Percentiles rank a stretch among this genome's conserved stretches.
phyloP scores from a whole-genome alignment of 768 basidiomycete genomes.

The Mrakia hoshinonis region DNA sequence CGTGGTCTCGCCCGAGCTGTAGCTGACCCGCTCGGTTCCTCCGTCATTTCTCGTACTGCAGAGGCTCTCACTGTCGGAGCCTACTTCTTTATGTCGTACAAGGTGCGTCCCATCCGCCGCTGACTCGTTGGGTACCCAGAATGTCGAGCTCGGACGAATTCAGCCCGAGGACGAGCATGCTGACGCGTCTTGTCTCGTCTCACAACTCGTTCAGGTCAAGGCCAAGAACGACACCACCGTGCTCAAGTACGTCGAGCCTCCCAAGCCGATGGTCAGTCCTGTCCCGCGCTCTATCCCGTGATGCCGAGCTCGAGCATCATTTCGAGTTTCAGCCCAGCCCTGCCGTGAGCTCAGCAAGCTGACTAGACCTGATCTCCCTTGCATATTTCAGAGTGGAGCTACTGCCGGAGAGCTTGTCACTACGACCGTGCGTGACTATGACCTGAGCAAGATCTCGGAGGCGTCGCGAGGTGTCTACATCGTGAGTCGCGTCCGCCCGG shows the following conservation, averaged over 20 bases:
- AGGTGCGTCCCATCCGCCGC: conserved; percentile 10
- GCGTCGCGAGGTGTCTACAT: conserved; percentile 43
- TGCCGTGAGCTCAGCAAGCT: not conserved
- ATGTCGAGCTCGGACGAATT: not conserved
- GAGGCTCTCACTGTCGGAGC: conserved; percentile 26
- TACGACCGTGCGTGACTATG: conserved; percentile 91
- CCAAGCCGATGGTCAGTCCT: conserved; percentile 21
- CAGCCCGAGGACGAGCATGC: not conserved
- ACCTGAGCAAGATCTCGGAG: conserved; percentile 77
- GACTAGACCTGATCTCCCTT: not conserved
- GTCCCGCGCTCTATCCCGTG: not conserved
- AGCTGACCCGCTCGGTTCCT: no score
- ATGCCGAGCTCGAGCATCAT: not conserved
- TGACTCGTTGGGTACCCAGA: no score
- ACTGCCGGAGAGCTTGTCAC: conserved; percentile 62
- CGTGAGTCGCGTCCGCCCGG: conserved; percentile 37
- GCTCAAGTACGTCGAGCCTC: conserved; percentile 75
- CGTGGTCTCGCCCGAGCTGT: not conserved
- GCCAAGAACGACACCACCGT: conserved; percentile 91
- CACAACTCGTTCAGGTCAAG: no score
- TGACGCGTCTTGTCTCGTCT: no score
- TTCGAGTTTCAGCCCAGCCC: not conserved
- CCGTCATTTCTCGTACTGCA: not conserved
- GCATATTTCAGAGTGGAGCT: conserved; percentile 39
- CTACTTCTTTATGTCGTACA: conserved; percentile 28